phyloP scores from a whole-genome alignment of 2,329 filamentous ascomycete species.

The Camillea tinctor region DNA sequence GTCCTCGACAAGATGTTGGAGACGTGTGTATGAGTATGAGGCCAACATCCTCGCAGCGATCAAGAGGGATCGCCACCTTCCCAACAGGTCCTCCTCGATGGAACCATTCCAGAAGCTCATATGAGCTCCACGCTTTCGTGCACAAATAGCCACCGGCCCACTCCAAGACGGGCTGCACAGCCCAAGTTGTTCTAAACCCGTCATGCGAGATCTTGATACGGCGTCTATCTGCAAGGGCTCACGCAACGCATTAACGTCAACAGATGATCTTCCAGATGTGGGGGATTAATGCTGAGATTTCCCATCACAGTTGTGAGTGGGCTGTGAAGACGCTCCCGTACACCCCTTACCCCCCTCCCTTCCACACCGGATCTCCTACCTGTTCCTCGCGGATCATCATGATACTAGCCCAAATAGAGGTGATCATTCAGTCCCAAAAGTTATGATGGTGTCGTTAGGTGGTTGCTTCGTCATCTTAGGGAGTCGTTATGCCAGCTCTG shows the following conservation, averaged over 20 bases:
- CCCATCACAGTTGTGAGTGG: background rate
- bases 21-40: constrained; percentile 69
- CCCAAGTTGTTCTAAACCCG: background rate
- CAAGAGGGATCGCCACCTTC: background rate
- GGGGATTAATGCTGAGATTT: background rate
- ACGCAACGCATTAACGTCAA: background rate
- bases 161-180: background rate
- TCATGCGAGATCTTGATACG: background rate
- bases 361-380: background rate
- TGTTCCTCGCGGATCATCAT: background rate
- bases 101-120: constrained; percentile 1
- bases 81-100: background rate
- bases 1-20: constrained; percentile 93
- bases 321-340: background rate
- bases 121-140: background rate
- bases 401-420: background rate
- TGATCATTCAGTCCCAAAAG: background rate
- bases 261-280: background rate
- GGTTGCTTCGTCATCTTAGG: background rate
- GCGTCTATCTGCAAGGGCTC: background rate
- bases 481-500: background rate
- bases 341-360: too few relatives aligned
- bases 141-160: background rate
- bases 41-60: background rate
- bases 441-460: background rate